Conservation (phyloP, 2,329 filamentous ascomycete genomes). For the Pseudopyrenochaeta lycopersici region DNA sequence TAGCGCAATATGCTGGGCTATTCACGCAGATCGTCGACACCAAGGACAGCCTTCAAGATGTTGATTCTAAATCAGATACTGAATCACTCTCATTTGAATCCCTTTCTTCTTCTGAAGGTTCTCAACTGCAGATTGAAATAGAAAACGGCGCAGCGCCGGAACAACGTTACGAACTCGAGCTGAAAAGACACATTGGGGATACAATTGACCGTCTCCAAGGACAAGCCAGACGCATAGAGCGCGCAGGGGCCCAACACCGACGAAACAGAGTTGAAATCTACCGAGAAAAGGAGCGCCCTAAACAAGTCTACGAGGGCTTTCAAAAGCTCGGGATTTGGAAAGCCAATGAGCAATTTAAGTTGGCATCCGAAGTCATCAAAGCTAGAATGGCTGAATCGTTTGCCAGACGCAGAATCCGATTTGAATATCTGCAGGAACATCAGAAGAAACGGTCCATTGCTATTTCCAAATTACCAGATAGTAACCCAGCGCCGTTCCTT, state of each 20-base stretch:
- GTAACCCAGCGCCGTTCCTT: neutral
- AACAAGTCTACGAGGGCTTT: constrained; percentile 6
- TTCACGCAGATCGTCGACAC: neutral
- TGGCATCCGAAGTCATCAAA: neutral
- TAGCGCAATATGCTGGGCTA: neutral
- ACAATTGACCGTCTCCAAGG: constrained; percentile 4
- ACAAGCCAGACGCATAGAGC: constrained; percentile 5
- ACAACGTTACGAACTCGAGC: neutral
- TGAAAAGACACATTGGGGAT: constrained; percentile 2
- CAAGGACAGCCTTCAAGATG: neutral
- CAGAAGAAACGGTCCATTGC: constrained; percentile 1
- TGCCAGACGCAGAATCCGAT: constrained; percentile 4
- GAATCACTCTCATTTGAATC: neutral
- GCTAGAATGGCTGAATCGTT: constrained; percentile 3
- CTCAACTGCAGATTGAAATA: neutral
- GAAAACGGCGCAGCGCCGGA: neutral
- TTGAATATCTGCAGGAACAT: constrained; percentile 2
- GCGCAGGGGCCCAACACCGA: constrained; percentile 3
- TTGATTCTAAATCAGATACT: neutral
- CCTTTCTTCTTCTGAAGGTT: constrained; percentile 3
- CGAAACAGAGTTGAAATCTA: constrained; percentile 1
- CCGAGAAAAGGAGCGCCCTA: constrained; percentile 3
- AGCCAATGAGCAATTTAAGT: neutral
- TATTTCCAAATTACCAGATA: neutral
- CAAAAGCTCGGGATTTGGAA: constrained; percentile 4